Percentiles rank a stretch among this genome's conserved stretches.
These are phyloP conservation scores for Astragalus glycyphyllos DNA, from an alignment of 306 rosid genomes.

Conservation along the genomic window DNA sequence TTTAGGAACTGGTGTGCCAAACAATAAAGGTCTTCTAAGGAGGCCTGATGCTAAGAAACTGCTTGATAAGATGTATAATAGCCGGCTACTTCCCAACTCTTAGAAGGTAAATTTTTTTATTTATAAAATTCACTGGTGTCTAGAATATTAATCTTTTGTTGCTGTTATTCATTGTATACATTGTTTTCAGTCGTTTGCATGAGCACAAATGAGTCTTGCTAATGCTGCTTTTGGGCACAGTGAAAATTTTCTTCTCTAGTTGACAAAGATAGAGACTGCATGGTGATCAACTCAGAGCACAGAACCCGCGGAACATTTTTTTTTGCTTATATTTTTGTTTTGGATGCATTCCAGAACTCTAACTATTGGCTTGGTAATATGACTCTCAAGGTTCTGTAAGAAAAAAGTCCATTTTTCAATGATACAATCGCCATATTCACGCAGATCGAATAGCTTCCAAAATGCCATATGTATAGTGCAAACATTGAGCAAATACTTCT, in stretches of 20 bases:
- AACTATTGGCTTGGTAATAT: conserved; percentile 33
- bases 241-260: conserved; percentile 20
- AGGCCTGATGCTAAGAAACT: conserved; percentile 82
- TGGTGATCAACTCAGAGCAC: conserved; percentile 26
- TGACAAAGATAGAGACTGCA: conserved; percentile 29
- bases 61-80: conserved; percentile 93
- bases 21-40: conserved; percentile 89
- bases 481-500: conserved; percentile 34
- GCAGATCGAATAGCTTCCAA: conserved; percentile 7
- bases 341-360: conserved; percentile 37
- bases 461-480: conserved; percentile 36
- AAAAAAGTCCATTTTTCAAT: conserved; percentile 21
- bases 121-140: conserved; percentile 16
- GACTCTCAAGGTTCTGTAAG: conserved; percentile 38
- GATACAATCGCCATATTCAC: conserved; percentile 16
- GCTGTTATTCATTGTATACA: conserved; percentile 15
- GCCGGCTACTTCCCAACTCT: conserved; percentile 79
- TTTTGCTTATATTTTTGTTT: conserved; percentile 38
- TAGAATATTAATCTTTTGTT: conserved; percentile 26
- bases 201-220: conserved; percentile 23
- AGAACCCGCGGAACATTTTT: not conserved
- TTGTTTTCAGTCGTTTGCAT: conserved; percentile 33
- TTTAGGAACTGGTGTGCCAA: conserved; percentile 92
- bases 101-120: conserved; percentile 41
- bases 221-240: conserved; percentile 35